Evolutionary conservation across 441 rosid species (phyloP).

Genomic region (Populus hybrid): DNA sequence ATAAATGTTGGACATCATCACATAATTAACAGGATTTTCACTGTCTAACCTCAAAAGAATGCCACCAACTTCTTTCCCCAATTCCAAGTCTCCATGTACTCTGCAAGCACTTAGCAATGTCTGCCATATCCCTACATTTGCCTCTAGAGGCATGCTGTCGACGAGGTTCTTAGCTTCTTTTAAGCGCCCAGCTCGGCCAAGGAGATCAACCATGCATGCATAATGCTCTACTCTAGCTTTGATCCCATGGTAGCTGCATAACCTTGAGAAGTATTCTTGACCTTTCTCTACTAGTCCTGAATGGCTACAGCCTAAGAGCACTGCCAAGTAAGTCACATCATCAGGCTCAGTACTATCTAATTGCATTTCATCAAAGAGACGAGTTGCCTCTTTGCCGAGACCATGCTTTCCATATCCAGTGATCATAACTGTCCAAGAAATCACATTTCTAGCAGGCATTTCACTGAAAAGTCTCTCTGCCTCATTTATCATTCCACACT

Average conservation of each 20-base stretch:
- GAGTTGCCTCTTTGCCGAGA: slow-evolving; percentile 59
- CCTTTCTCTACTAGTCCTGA: slow-evolving; percentile 70
- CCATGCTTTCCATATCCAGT: slow-evolving; percentile 91
- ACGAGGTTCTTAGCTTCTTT: slow-evolving; percentile 67
- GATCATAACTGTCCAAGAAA: slow-evolving; percentile 90
- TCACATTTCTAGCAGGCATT: slow-evolving; percentile 58
- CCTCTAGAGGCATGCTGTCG: slow-evolving; percentile 59
- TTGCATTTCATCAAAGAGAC: slow-evolving; percentile 52
- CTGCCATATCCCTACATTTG: slow-evolving; percentile 84
- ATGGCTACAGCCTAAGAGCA: slow-evolving; percentile 86
- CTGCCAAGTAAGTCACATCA: slow-evolving; percentile 71
- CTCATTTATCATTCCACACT: slow-evolving; percentile 65
- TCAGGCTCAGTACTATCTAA: slow-evolving; percentile 56
- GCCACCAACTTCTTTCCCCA: slow-evolving; percentile 69
- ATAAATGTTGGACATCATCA: slow-evolving; percentile 78
- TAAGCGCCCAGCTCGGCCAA: slow-evolving; percentile 73
- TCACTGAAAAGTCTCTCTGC: slow-evolving; percentile 57
- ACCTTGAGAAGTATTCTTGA: slow-evolving; percentile 45
- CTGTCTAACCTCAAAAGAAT: slow-evolving; percentile 54
- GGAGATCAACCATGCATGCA: slow-evolving; percentile 81
- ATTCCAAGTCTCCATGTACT: slow-evolving; percentile 58
- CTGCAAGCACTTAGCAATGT: slow-evolving; percentile 82
- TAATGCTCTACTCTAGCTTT: slow-evolving; percentile 74
- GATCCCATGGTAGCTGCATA: slow-evolving; percentile 35
- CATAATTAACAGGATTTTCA: slow-evolving; percentile 67